These are phyloP conservation scores for Hypomyces rosellus DNA, from an alignment of 2,329 filamentous ascomycete species.

Conservation along the genomic window DNA sequence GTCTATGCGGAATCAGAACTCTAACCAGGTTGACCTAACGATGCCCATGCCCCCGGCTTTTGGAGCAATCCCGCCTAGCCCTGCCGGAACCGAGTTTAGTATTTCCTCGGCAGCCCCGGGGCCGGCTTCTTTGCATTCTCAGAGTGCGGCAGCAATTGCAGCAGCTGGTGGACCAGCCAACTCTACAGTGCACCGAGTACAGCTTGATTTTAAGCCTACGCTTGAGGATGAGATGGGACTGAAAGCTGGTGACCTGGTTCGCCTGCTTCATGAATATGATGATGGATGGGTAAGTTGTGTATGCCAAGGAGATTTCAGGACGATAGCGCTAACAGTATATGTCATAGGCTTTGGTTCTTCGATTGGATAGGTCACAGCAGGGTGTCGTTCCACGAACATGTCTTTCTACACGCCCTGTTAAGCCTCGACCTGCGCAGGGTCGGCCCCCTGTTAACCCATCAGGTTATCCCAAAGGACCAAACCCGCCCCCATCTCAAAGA, in stretches of 20 bases:
- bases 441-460: slow-evolving; percentile 46
- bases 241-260: slow-evolving; percentile 73
- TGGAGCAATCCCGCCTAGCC: slow-evolving; percentile 45
- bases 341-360: slow-evolving; percentile 74
- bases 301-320: not conserved
- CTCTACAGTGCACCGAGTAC: slow-evolving; percentile 77
- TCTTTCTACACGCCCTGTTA: slow-evolving; percentile 84
- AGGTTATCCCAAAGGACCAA: slow-evolving; percentile 19
- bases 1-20: slow-evolving; percentile 49
- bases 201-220: slow-evolving; percentile 88
- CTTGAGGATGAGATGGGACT: slow-evolving; percentile 89
- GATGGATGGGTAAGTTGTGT: slow-evolving; percentile 81
- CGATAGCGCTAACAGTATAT: slow-evolving; percentile 24
- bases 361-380: slow-evolving; percentile 83
- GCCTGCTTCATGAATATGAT: slow-evolving; percentile 91
- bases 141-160: slow-evolving; percentile 52
- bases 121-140: slow-evolving; percentile 28
- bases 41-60: slow-evolving; percentile 26
- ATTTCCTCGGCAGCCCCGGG: slow-evolving; percentile 47
- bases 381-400: slow-evolving; percentile 93
- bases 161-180: slow-evolving; percentile 54
- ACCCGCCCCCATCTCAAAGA: slow-evolving; percentile 27
- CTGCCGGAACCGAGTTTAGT: slow-evolving; percentile 58
- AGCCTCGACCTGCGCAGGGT: slow-evolving; percentile 60
- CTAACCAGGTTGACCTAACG: slow-evolving; percentile 50